Evolutionary conservation across 768 basidiomycete species (phyloP).

Genomic region (Suillus subluteus): DNA sequence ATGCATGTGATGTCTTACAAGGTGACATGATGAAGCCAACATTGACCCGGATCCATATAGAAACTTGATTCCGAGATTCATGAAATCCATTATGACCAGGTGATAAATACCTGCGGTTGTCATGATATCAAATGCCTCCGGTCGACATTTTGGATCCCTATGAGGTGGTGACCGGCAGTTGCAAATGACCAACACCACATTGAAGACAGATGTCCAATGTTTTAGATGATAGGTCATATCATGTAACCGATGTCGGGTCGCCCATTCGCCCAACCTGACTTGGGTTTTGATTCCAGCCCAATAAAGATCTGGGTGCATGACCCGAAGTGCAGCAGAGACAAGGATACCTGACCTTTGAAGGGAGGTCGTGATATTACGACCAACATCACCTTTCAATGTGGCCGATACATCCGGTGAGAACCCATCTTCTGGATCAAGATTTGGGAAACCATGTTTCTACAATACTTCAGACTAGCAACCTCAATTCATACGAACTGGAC

Average conservation of each 20-base stretch:
- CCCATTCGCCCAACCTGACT: neutral
- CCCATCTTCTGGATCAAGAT: neutral
- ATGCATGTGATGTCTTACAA: no score
- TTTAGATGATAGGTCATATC: neutral
- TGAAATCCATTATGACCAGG: no score
- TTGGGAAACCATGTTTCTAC: slow-evolving; percentile 4
- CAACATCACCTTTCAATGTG: neutral
- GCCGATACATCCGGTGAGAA: neutral
- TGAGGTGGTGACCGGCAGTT: neutral
- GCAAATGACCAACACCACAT: neutral
- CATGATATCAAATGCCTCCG: neutral
- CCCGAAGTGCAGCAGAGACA: neutral
- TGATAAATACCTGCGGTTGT: neutral
- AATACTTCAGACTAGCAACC: neutral
- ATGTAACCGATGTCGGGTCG: neutral
- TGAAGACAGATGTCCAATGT: neutral
- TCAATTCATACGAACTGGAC: neutral
- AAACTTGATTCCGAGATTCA: no score
- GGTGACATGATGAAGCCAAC: no score
- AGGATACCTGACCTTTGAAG: neutral
- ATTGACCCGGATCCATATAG: no score
- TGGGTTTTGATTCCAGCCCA: neutral
- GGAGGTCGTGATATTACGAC: neutral
- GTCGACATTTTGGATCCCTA: neutral
- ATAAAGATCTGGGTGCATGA: neutral